Evolutionary conservation across 139 green algal genomes (phyloP), one percentile per base, ranked within the genome.

Genomic region (Pedinophyceae sp.): DNA sequence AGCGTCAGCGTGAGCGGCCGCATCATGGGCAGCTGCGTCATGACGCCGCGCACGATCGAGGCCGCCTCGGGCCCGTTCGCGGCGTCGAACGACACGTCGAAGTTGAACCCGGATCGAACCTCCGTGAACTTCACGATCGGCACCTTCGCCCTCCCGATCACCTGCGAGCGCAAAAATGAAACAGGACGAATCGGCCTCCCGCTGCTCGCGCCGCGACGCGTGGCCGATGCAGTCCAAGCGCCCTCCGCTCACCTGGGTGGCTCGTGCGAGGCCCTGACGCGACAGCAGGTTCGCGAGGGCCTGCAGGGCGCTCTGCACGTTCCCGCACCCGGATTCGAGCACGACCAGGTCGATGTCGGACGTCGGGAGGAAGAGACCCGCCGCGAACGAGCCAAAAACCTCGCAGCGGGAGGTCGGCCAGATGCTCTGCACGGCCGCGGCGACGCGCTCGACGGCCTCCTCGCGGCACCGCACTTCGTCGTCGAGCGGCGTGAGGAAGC

Each of bases 121-220:
- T 89, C 81, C 58, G 88, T 67, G 63, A 95, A 97, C 69, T 97
- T 97, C 53, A 96, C 73, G 64, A 97, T 96, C 10, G 89, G 89
- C 27, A 97, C 87, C 3, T 74, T 71, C 23, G 89, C 89, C 57
- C 85, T 92, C 40, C 70, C 64, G 20, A 97, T 83, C 2, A 97
- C 76, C 77, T 89, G 69, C 30, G 51, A 24, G 1, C 48, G n/a
- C 28, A 30, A 2, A 43, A 24, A 13, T 7, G 15, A n/a, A 5
- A 53, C 10, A 55, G 20, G 41, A 50, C 1, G 15, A 60, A n/a
- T n/a, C n/a, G n/a, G n/a, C n/a, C n/a, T n/a, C n/a, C n/a, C n/a
- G n/a, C n/a, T n/a, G n/a, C n/a, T n/a, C n/a, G n/a, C 34, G 10
- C 34, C 34, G 34, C 34, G 13, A 45, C 34, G 34, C 13, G 34